Conservation (phyloP, 805 yeast genomes). For the Pichia deserticola region DNA sequence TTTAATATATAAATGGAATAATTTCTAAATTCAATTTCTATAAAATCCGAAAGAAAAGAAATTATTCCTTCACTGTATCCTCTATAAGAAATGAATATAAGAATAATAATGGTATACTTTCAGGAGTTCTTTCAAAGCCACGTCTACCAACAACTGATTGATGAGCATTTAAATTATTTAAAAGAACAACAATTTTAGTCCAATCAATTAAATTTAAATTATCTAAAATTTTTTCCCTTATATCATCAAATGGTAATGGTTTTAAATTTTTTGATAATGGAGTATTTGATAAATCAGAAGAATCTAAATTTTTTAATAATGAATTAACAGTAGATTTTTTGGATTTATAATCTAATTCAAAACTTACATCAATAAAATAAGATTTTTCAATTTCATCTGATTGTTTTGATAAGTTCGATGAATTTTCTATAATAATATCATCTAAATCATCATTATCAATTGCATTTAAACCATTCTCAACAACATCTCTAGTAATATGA, state of each 20-base stretch:
- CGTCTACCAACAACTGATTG: slow-evolving; percentile 79
- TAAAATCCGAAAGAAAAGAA: too few relatives aligned
- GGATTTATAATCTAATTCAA: slow-evolving; percentile 9
- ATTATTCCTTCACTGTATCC: not conserved
- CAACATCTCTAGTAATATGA: slow-evolving; percentile 21
- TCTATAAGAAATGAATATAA: slow-evolving; percentile 32
- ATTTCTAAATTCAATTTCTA: too few relatives aligned
- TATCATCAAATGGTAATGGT: slow-evolving; percentile 20
- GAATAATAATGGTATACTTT: slow-evolving; percentile 44
- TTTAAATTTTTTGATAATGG: slow-evolving; percentile 12
- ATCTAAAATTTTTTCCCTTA: slow-evolving; percentile 32
- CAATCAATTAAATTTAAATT: slow-evolving; percentile 61
- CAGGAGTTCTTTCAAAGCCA: slow-evolving; percentile 45
- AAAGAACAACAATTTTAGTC: slow-evolving; percentile 68
- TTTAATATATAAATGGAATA: too few relatives aligned
- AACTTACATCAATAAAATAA: slow-evolving; percentile 10
- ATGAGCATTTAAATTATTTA: slow-evolving; percentile 74
- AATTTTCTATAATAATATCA: not conserved
- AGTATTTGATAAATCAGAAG: slow-evolving; percentile 3
- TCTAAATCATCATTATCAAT: not conserved
- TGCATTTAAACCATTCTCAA: slow-evolving; percentile 21
- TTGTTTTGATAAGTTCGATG: not conserved
- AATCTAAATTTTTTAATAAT: not conserved
- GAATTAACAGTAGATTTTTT: slow-evolving; percentile 1
- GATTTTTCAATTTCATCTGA: not conserved